A percentile compares a stretch with the other conserved stretches of the same genome.
phyloP scores from a whole-genome alignment of 805 yeast species.

The Sugiyamaella lignohabitans region DNA sequence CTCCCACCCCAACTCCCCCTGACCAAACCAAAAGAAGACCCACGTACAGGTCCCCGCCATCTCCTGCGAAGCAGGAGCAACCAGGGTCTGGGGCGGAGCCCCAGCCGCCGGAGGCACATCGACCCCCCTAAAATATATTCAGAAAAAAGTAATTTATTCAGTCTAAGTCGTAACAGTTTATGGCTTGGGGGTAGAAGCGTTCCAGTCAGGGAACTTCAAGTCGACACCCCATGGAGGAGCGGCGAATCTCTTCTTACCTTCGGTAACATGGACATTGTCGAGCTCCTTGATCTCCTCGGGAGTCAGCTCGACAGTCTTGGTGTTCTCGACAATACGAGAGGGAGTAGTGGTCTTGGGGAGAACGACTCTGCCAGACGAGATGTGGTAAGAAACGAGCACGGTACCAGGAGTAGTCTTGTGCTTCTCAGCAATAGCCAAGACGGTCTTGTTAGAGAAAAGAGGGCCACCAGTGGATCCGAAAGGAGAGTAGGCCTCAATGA shows the following conservation, averaged over 20 bases:
- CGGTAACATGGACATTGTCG: constrained; percentile 26
- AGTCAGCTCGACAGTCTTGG: constrained; percentile 35
- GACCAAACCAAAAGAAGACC: too few relatives aligned
- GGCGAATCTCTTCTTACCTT: constrained; percentile 24
- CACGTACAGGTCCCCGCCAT: too few relatives aligned
- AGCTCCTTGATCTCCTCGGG: constrained; percentile 38
- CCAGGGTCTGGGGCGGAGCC: background rate
- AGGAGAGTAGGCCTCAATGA: constrained; percentile 70
- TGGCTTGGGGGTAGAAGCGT: background rate
- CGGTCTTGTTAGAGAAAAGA: constrained; percentile 44
- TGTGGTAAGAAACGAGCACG: constrained; percentile 57
- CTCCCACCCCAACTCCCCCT: too few relatives aligned
- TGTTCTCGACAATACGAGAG: constrained; percentile 47
- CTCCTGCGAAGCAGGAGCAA: background rate
- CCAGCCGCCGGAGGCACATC: background rate
- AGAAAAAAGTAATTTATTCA: too few relatives aligned
- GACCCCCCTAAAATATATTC: background rate
- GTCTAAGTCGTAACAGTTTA: too few relatives aligned
- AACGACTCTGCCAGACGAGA: constrained; percentile 52
- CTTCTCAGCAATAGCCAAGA: constrained; percentile 50
- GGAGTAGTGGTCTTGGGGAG: constrained; percentile 68
- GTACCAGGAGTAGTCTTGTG: constrained; percentile 49
- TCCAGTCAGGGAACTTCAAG: constrained; percentile 27
- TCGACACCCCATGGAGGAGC: constrained; percentile 28
- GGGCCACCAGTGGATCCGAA: constrained; percentile 62